These are phyloP conservation scores for Epichloe baconii DNA, from an alignment of 2,329 filamentous ascomycete genomes.

Conservation along the genomic window DNA sequence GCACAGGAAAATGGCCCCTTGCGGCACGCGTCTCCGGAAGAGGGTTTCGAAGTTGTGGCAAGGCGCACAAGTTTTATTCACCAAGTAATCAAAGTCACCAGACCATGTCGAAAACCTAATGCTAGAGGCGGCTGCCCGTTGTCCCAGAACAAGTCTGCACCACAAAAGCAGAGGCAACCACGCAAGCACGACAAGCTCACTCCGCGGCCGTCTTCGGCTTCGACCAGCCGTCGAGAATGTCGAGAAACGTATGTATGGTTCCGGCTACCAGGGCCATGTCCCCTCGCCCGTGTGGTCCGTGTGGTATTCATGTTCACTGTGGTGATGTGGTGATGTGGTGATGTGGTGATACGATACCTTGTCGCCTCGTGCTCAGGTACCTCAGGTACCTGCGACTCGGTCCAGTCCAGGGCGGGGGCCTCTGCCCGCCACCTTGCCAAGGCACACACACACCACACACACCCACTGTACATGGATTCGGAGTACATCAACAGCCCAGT, in stretches of 20 bases:
- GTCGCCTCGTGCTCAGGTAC: not conserved
- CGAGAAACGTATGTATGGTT: not conserved
- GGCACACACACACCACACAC: not conserved
- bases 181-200: too few species aligned
- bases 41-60: too few species aligned
- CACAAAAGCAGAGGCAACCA: not conserved
- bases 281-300: too few species aligned
- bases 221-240: not conserved
- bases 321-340: too few species aligned
- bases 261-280: not conserved
- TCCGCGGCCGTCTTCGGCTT: not conserved
- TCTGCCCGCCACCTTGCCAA: not conserved
- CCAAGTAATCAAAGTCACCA: too few species aligned
- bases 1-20: slow-evolving; percentile 4
- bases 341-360: not conserved
- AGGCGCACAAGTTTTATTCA: too few species aligned
- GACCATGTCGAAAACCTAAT: too few species aligned
- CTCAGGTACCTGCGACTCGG: not conserved
- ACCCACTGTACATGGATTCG: too few species aligned
- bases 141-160: too few species aligned
- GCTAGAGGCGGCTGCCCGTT: too few species aligned
- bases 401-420: too few species aligned
- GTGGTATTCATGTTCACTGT: not conserved
- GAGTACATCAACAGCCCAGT: too few species aligned
- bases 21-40: not conserved